phyloP scores from a whole-genome alignment of 306 rosid genomes.

The Ziziphus jujuba region DNA sequence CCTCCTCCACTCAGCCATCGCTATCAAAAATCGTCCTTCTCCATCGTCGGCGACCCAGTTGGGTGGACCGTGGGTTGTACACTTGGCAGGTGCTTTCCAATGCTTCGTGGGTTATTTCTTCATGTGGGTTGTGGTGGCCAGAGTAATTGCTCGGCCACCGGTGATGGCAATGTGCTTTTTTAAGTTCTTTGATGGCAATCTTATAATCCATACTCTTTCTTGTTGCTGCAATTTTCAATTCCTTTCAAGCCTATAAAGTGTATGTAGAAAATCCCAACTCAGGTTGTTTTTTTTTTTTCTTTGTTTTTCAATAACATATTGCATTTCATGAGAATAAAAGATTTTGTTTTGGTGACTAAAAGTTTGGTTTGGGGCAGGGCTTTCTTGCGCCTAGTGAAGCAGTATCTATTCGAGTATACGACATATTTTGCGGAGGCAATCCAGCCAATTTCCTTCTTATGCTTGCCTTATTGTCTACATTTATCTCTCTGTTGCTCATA shows the following conservation, averaged over 20 bases:
- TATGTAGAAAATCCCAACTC: neutral
- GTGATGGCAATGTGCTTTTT: slow-evolving; percentile 67
- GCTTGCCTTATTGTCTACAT: slow-evolving; percentile 71
- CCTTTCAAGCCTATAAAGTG: neutral
- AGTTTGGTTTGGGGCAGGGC: too few relatives aligned
- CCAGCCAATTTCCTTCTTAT: slow-evolving; percentile 65
- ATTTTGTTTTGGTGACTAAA: too few relatives aligned
- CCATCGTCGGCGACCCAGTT: neutral
- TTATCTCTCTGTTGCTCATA: slow-evolving; percentile 50
- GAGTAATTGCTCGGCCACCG: slow-evolving; percentile 58
- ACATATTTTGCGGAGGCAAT: too few relatives aligned
- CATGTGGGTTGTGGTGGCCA: slow-evolving; percentile 77
- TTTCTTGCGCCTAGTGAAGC: slow-evolving; percentile 93
- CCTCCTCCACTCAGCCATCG: slow-evolving; percentile 69
- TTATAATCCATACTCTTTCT: neutral
- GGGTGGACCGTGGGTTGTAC: slow-evolving; percentile 74
- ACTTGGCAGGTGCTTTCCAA: slow-evolving; percentile 55
- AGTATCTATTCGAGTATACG: slow-evolving; percentile 64
- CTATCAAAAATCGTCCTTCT: slow-evolving; percentile 11
- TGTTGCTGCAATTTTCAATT: neutral
- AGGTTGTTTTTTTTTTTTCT: too few relatives aligned
- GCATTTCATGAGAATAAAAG: too few relatives aligned
- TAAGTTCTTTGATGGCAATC: slow-evolving; percentile 69
- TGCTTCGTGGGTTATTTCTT: slow-evolving; percentile 62
- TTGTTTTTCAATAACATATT: too few relatives aligned